A percentile compares a stretch with the other conserved stretches of the same genome.
Conservation (phyloP, 78 protist genomes). For the Dictyostelium citrinum region DNA sequence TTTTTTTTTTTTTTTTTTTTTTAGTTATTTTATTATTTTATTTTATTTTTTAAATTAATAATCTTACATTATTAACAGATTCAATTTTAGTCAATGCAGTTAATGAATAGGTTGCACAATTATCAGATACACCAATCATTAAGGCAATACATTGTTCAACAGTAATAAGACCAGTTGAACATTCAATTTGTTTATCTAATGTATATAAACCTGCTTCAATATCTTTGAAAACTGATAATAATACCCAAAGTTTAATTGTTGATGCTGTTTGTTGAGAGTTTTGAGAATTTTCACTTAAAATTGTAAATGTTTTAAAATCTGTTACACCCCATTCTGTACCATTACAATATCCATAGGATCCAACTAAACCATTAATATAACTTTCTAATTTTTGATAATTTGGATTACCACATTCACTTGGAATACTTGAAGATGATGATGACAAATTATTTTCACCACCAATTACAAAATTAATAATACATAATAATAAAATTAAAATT, state of each 20-base stretch:
- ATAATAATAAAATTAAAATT: background rate
- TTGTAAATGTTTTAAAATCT: background rate
- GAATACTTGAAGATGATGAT: background rate
- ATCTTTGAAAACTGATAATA: conserved; percentile 53
- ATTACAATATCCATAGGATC: conserved; percentile 53
- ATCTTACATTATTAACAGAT: conserved; percentile 30
- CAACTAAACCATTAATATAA: conserved; percentile 3
- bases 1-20: background rate
- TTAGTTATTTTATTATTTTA: background rate
- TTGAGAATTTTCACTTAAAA: background rate
- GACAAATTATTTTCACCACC: background rate
- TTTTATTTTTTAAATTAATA: too few species aligned
- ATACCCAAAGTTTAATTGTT: conserved; percentile 51
- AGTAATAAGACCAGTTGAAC: conserved; percentile 16
- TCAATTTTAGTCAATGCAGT: conserved; percentile 5
- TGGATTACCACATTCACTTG: background rate
- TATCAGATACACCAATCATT: conserved; percentile 75
- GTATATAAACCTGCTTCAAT: conserved; percentile 34
- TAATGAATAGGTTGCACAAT: conserved; percentile 61
- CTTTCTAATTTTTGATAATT: background rate
- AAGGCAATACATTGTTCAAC: conserved; percentile 20
- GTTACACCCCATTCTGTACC: conserved; percentile 74
- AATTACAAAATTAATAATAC: background rate
- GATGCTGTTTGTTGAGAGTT: conserved; percentile 60
- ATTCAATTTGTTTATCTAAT: conserved; percentile 8